Conservation (phyloP, 2,329 filamentous ascomycete genomes). For the Penicillium sp. region DNA sequence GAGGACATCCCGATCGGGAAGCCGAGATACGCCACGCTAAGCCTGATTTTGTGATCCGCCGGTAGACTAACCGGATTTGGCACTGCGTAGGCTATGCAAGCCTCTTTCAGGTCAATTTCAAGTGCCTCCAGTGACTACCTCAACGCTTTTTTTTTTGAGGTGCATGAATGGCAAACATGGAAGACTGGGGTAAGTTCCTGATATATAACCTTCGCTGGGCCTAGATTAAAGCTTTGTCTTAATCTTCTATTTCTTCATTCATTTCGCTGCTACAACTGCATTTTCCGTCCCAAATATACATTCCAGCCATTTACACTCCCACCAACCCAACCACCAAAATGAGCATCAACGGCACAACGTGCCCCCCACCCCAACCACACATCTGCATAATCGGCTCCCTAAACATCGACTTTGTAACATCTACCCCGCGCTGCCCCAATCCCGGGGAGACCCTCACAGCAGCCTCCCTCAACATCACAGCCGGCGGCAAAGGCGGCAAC, state of each 20-base stretch:
- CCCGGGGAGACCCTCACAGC: conserved; percentile 82
- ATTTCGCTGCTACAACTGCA: not conserved
- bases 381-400: conserved; percentile 85
- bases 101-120: not conserved
- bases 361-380: conserved; percentile 1
- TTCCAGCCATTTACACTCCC: not conserved
- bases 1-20: conserved; percentile 1
- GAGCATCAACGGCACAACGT: conserved; percentile 7
- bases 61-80: conserved; percentile 3
- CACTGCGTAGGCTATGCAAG: conserved; percentile 2
- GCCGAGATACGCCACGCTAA: conserved; percentile 3
- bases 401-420: conserved; percentile 84
- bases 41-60: not conserved
- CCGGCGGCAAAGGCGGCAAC: conserved; percentile 26
- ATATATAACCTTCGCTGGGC: not conserved
- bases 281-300: too few species aligned
- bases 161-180: not conserved
- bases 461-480: conserved; percentile 68
- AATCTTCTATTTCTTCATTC: not conserved
- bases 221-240: not conserved
- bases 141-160: not conserved
- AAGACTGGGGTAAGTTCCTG: not conserved
- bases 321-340: conserved; percentile 3
- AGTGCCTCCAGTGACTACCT: not conserved
- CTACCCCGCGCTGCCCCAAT: conserved; percentile 73